Evolutionary conservation across 495 filamentous ascomycete genomes (phyloP), one percentile per base, ranked within the genome.

Genomic region (Neurospora sp.): DNA sequence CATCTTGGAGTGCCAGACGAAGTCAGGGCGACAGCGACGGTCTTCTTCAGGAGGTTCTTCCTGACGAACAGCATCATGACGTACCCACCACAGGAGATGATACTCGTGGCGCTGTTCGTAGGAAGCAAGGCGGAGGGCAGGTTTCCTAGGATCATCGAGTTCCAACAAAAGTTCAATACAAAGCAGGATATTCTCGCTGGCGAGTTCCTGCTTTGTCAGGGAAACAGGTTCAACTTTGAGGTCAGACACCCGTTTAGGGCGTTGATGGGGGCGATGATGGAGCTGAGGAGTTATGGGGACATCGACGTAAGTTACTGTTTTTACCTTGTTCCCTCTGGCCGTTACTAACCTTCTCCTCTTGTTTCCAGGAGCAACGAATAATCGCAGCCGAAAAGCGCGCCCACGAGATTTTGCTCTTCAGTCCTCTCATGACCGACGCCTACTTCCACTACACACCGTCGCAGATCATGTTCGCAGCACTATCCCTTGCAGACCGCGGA

Each of bases 391-490:
- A 97, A 77, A 83, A 80, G 40, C 87, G 84, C 71, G 92, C 94
- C 6, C 88, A 90, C 59, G 87, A 90, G 4, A 84, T 92, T 46
- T 86, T 98, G 41, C 94, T 93, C 73, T 89, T 88, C 59, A 90
- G 92, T 69, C 92, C 94, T 2, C 83, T 96, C 53, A 87, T 97
- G 75, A 95, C 95, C 37, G 96, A 99, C 77, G 94, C 87, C 27
- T 98, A 98, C 82, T 97, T 98, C 84, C 90, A 97, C 77, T 98
- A 93, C 82, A 97, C 96, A 4, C 96, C 96, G 0, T 91, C 92
- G 16, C 96, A 99, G 80, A 96, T 98, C 79, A 94, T 93, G 90
- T 85, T 97, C 22, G 89, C 93, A 0, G 89, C 94, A 0, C 83
- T 98, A 38, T 83, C 89, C 16, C 83, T 94, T 71, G 91, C 89